These are phyloP conservation scores for Candida sonorensis DNA, from an alignment of 805 yeast species.

Conservation along the genomic window DNA sequence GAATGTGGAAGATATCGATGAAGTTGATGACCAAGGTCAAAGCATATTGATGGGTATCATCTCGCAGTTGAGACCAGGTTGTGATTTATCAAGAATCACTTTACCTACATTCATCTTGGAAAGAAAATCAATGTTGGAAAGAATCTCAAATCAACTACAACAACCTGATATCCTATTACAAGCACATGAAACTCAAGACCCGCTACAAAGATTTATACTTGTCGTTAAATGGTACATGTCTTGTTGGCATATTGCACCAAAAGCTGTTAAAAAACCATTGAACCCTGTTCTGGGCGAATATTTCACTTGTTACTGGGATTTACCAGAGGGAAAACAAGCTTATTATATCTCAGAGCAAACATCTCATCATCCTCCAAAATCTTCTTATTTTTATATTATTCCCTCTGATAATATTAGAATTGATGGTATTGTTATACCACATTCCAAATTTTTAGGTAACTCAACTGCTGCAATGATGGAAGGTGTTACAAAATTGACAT, in stretches of 20 bases:
- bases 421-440: constrained; percentile 86
- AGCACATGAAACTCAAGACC: constrained; percentile 57
- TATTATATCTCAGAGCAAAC: constrained; percentile 91
- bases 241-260: constrained; percentile 98
- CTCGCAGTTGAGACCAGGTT: constrained; percentile 86
- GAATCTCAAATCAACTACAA: constrained; percentile 82
- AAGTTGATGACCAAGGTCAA: constrained; percentile 85
- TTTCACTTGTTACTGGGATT: constrained; percentile 89
- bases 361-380: constrained; percentile 97
- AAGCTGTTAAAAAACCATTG: constrained; percentile 95
- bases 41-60: constrained; percentile 82
- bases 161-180: constrained; percentile 69
- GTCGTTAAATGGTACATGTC: constrained; percentile 88
- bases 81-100: constrained; percentile 84
- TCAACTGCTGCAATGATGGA: constrained; percentile 98
- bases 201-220: constrained; percentile 60
- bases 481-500: constrained; percentile 68
- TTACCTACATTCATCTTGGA: constrained; percentile 93
- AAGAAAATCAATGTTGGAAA: constrained; percentile 91
- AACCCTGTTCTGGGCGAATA: constrained; percentile 93
- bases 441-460: constrained; percentile 85
- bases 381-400: constrained; percentile 81
- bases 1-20: constrained; percentile 79
- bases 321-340: constrained; percentile 60
- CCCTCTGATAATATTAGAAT: constrained; percentile 78